Evolutionary conservation across 257 asterid species (phyloP), one percentile per base, ranked within the genome.

Genomic region (Nemophila menziesii): DNA sequence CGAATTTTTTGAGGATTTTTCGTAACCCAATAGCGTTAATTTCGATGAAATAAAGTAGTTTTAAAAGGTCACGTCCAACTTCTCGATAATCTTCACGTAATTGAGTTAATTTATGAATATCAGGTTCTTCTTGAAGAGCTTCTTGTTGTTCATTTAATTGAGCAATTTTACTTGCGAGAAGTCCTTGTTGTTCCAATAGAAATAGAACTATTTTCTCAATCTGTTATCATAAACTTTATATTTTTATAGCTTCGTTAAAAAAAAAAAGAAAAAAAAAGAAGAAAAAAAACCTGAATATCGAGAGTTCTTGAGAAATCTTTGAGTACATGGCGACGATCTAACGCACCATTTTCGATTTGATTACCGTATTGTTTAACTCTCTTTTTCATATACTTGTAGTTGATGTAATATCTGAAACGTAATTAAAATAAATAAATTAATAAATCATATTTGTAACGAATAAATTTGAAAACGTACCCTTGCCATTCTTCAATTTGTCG

Each of bases 371-470:
- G 93, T 63, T 70, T 87, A 39, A 87, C 93, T 37, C 56, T 87
- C 62, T 78, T 87, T 92, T 87, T 87, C 95, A 87, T 83, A 47
- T 83, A 33, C 69, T 87, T 87, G 93, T 87, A 87, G 74, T 85
- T 89, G 86, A 89, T 81, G 55, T 89, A 89, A 72, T 85, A 84
- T 66, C 98, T 89, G 78, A 38, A n/a, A 51, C 36, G 41, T 34
- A 39, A 37, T 36, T 44, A 44, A 51, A 55, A 65, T 44, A 20
- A 21, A 50, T n/a, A n/a, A n/a, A n/a, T n/a, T n/a, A n/a, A n/a
- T n/a, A n/a, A n/a, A n/a, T n/a, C n/a, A n/a, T n/a, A n/a, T n/a
- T n/a, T n/a, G n/a, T 21, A 11, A 22, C 9, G 2, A 17, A 6
- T 5, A 43, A 27, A 46, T 19, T n/a, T n/a, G 4, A 1, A 27